Evolutionary conservation across 441 rosid genomes (phyloP), one percentile per base, ranked within the genome.

Genomic region (Lepidium campestre): DNA sequence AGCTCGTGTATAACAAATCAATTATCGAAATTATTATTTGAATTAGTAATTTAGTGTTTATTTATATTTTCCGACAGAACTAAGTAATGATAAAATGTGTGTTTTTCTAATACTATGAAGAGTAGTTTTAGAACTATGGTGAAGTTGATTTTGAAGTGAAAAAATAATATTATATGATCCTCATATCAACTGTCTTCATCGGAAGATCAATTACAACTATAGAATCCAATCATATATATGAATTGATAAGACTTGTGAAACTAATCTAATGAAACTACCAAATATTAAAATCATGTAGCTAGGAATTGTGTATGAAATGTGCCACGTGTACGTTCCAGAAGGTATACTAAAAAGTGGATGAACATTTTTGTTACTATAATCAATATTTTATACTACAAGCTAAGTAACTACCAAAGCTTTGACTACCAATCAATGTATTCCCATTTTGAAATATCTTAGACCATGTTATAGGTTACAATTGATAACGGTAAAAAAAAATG

Each of bases 211-310:
- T 20, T 20, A 35, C 40, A 12, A 36, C 36, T 11, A 58, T 56
- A 11, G 10, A 36, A 45, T 22, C 7, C 56, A 23, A 48, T 35
- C 40, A 29, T 23, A 60, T 23, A 47, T 40, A 34, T 15, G 19
- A 45, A 27, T 23, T 48, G 44, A 58, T 58, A 68, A 58, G 44
- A 58, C 48, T 48, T 58, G 15, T 49, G 34, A 68, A 48, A 36
- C 27, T 39, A 58, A 68, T 68, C 52, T n/a, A 18, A 59, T 37
- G 55, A 55, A 25, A 27, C 39, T 10, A 48, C 44, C 34, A 37
- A 58, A 68, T 19, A 18, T 32, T 58, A 8, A 19, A 58, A 49
- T 19, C 19, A 29, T 18, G 35, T 39, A 29, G 32, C 6, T 29
- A 47, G 50, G 42, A 37, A 20, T 10, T 39, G 42, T 57, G 44